phyloP scores from a whole-genome alignment of 306 rosid species.

The Cicer bijugum region DNA sequence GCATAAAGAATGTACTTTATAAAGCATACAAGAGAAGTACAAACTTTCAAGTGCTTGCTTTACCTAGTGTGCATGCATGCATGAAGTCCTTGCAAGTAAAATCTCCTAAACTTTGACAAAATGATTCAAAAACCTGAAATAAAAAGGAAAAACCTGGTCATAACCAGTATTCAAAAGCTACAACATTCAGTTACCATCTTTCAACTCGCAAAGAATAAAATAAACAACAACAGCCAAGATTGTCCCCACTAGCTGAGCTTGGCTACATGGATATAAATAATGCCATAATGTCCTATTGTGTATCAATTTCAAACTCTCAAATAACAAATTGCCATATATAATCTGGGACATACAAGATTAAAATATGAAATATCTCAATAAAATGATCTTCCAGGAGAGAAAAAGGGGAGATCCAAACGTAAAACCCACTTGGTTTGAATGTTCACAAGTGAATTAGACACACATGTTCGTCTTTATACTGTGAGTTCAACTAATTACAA shows the following conservation, averaged over 20 bases:
- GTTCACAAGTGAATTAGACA: too few species aligned
- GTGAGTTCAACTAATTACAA: conserved; percentile 17
- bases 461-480: background rate
- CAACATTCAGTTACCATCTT: background rate
- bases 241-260: background rate
- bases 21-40: conserved; percentile 12
- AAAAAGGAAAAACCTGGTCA: conserved; percentile 27
- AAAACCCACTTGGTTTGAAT: background rate
- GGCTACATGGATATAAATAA: conserved; percentile 3
- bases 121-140: conserved; percentile 61
- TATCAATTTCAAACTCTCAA: background rate
- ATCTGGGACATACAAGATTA: background rate
- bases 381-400: background rate
- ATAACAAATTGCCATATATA: background rate
- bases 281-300: background rate
- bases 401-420: background rate
- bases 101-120: conserved; percentile 48
- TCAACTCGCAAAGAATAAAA: conserved; percentile 31
- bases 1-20: background rate
- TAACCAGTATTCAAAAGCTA: conserved; percentile 28
- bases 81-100: conserved; percentile 60
- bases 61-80: conserved; percentile 75
- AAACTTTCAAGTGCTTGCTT: conserved; percentile 33
- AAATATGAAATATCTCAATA: conserved; percentile 7
- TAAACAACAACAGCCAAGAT: background rate